A percentile compares a stretch with the other conserved stretches of the same genome.
phyloP scores from a whole-genome alignment of 2,329 filamentous ascomycete genomes.

The Magnaporthiopsis poae region DNA sequence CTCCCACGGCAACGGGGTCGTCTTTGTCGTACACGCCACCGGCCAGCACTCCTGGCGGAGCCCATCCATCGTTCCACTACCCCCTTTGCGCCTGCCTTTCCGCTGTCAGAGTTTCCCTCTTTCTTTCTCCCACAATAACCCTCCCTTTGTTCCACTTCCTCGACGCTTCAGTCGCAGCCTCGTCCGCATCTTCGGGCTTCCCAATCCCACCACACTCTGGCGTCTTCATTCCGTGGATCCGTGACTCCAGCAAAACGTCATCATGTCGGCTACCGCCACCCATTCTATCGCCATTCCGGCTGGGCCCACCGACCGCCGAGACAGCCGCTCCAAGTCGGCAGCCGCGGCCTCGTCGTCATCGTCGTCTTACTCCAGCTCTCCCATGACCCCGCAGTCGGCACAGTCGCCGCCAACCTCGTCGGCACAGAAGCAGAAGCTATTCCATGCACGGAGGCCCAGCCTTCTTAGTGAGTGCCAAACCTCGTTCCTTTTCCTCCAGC shows the following conservation, averaged over 20 bases:
- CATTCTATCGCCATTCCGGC: constrained; percentile 58
- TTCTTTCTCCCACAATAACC: not conserved
- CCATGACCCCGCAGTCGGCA: constrained; percentile 33
- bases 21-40: not conserved
- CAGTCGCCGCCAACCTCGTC: constrained; percentile 32
- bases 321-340: constrained; percentile 8
- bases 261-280: constrained; percentile 36
- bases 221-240: constrained; percentile 2
- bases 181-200: constrained; percentile 1
- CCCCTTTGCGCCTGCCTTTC: not conserved
- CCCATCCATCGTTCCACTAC: not conserved
- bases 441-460: constrained; percentile 49
- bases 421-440: constrained; percentile 30
- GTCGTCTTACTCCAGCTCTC: constrained; percentile 49
- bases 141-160: not conserved
- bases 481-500: not conserved
- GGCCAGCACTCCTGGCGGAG: not conserved
- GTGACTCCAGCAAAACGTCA: constrained; percentile 14
- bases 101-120: not conserved
- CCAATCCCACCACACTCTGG: constrained; percentile 4
- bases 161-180: not conserved
- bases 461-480: constrained; percentile 43
- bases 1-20: not conserved
- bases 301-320: constrained; percentile 11
- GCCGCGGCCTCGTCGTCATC: constrained; percentile 31